Percentiles rank a stretch among this genome's conserved stretches.
Evolutionary conservation across 768 basidiomycete genomes (phyloP).

Genomic region (Boletus pseudo-olivaceus): DNA sequence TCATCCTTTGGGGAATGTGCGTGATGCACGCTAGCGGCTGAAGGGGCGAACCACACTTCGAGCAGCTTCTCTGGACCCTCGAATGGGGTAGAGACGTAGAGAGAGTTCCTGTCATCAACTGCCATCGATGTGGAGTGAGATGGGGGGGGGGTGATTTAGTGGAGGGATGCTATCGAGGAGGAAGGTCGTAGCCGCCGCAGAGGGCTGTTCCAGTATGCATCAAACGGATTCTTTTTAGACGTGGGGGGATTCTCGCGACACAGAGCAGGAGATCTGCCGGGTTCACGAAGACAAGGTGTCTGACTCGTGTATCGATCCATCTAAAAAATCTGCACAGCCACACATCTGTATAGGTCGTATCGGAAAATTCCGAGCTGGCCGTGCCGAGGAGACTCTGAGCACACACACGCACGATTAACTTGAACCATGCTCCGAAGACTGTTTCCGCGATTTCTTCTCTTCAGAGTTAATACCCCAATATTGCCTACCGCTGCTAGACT

Average conservation of each 20-base stretch:
- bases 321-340: constrained; percentile 22
- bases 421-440: constrained; percentile 36
- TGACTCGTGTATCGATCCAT: constrained; percentile 5
- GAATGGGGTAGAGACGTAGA: constrained; percentile 54
- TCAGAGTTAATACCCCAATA: constrained; percentile 46
- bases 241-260: constrained; percentile 12
- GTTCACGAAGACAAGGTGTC: constrained; percentile 15
- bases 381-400: background rate
- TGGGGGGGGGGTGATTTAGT: constrained; percentile 11
- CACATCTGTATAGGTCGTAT: constrained; percentile 21
- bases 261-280: constrained; percentile 14
- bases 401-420: no score
- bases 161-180: constrained; percentile 47
- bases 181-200: constrained; percentile 34
- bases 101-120: constrained; percentile 16
- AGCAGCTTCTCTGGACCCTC: constrained; percentile 95
- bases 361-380: constrained; percentile 11
- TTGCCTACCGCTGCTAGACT: constrained; percentile 46
- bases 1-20: constrained; percentile 35
- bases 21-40: constrained; percentile 55
- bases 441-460: constrained; percentile 43
- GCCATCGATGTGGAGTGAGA: constrained; percentile 20
- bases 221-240: constrained; percentile 26
- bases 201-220: constrained; percentile 44
- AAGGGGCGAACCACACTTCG: constrained; percentile 96